These are phyloP conservation scores for Friedmanniomyces endolithicus DNA, from an alignment of 495 filamentous ascomycete genomes.

Conservation along the genomic window DNA sequence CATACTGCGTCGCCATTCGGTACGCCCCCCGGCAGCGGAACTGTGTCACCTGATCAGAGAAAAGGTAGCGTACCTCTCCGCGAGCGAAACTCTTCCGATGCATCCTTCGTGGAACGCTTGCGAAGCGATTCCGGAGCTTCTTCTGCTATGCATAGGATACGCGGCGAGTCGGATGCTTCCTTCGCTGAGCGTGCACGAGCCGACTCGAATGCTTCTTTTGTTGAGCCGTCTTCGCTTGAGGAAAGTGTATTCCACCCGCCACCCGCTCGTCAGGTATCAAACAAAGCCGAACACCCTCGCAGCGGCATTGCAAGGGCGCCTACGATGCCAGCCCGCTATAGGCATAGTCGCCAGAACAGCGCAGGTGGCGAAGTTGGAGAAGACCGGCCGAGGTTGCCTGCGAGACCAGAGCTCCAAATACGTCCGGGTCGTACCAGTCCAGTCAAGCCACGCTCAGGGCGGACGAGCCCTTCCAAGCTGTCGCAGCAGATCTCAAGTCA, in stretches of 20 bases:
- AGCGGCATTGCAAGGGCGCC: constrained; percentile 6
- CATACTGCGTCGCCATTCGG: constrained; percentile 73
- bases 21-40: constrained; percentile 72
- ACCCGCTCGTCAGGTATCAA: constrained; percentile 1
- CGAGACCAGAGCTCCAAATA: constrained; percentile 16
- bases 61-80: constrained; percentile 26
- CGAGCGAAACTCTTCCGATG: constrained; percentile 8
- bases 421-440: constrained; percentile 13
- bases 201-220: constrained; percentile 13
- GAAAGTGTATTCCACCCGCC: constrained; percentile 9
- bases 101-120: constrained; percentile 8
- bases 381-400: constrained; percentile 19
- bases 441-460: constrained; percentile 10
- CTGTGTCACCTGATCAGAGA: constrained; percentile 40
- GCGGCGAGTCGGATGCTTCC: constrained; percentile 14
- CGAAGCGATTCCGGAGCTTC: constrained; percentile 12
- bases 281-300: constrained; percentile 9
- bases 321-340: constrained; percentile 14
- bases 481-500: constrained; percentile 4
- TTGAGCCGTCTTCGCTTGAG: constrained; percentile 11
- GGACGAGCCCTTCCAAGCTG: constrained; percentile 17
- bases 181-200: constrained; percentile 3
- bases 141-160: background rate
- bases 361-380: constrained; percentile 12
- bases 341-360: background rate